A percentile compares a stretch with the other conserved stretches of the same genome.
Conservation (phyloP, 352 stramenopile species). For the Plasmopara muralis region DNA sequence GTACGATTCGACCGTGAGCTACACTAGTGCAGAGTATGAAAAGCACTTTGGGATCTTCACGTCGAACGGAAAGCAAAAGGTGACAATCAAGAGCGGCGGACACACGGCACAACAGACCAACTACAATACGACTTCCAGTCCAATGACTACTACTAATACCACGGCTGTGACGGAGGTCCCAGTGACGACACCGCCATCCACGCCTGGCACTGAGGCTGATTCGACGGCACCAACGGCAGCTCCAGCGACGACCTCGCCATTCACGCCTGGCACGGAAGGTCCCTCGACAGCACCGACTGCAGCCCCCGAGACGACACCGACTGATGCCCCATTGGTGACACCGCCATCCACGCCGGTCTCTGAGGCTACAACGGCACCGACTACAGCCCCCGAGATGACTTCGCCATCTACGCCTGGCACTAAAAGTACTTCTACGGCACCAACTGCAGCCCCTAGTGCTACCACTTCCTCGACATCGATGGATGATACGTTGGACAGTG, state of each 20-base stretch:
- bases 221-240: too few species aligned
- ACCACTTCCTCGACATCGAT: not conserved
- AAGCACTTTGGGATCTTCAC: conserved; percentile 50
- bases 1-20: conserved; percentile 48
- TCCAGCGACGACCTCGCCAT: too few species aligned
- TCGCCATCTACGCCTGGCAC: too few species aligned
- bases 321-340: not conserved
- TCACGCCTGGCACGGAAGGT: too few species aligned
- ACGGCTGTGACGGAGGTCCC: not conserved
- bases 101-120: not conserved
- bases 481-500: not conserved
- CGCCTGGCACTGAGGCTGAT: not conserved
- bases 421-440: too few species aligned
- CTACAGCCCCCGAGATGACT: too few species aligned
- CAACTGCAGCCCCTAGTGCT: not conserved
- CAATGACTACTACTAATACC: too few species aligned
- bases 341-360: not conserved
- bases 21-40: conserved; percentile 43
- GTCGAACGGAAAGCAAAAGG: conserved; percentile 28
- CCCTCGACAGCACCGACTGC: not conserved
- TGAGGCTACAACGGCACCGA: not conserved
- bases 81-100: conserved; percentile 26
- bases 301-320: conserved; percentile 1
- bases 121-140: too few species aligned
- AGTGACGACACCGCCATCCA: too few species aligned